Base-by-base conservation (phyloP, 805 yeast species). In the Wickerhamomyces xylosicus region DNA sequence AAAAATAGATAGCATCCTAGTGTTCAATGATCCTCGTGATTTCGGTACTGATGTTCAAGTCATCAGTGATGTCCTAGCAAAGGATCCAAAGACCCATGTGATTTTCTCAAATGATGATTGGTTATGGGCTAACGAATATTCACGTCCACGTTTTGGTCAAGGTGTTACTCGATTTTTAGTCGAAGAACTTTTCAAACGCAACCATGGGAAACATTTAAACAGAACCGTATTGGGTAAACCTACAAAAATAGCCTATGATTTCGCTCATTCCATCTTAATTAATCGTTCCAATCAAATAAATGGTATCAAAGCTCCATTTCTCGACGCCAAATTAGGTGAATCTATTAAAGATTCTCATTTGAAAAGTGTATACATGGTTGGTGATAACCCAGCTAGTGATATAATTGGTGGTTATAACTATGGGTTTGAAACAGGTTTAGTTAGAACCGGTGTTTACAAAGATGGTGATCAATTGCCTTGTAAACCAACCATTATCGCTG, bases 331-430 rank as follows among this genome's bases (percentile, higher is more conserved):
- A 19, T 46, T 54, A 8, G 60, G 59, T 11, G 40, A 50, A 22
- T 44, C 42, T 17, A 43, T 54, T 1, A 25, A 9, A 0, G 16
- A 44, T 2, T 49, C 70, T 0, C 77, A 73, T n/a, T 67, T 82
- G 49, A 62, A 66, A 29, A 59, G 70, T n/a, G 81, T 92, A 2
- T 89, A 70, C 61, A 92, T 92, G 98, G 85, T 92, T 28, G 98
- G 98, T 21, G 98, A 92, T 61, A 92, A 92, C 58, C 97, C 97
- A 4, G 92, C 80, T 21, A 75, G 87, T 37, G 98, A 92, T 56
- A 92, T 92, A 39, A 69, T 71, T 40, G 98, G 98, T 1, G 98
- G 95, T 5, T 79, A 82, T 49, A 64, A 66, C 37, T 78, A 79
- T 54, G 95, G 96, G 3, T 92, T 97, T 97, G 76, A 81, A 36